Evolutionary conservation across 2,329 filamentous ascomycete species (phyloP).

Genomic region (Pseudopyrenochaeta lycopersici): DNA sequence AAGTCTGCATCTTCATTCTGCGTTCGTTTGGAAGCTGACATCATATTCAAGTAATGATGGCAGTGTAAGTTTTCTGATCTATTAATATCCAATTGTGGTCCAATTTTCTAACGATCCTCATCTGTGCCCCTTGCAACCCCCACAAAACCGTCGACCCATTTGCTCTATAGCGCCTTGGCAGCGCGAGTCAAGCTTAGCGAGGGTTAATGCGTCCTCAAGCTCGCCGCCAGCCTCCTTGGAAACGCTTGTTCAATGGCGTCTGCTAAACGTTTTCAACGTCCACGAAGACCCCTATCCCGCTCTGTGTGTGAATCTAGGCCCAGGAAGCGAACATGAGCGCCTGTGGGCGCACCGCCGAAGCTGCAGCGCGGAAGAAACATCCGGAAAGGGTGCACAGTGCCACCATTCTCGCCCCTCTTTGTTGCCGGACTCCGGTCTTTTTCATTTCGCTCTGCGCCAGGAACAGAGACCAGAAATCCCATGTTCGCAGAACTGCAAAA

Average conservation of each 20-base stretch:
- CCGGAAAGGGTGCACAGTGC: neutral
- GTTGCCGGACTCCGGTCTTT: neutral
- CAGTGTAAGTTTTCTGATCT: neutral
- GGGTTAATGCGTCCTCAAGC: slow-evolving; percentile 6
- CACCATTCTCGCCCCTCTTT: neutral
- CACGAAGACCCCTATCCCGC: neutral
- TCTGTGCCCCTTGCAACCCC: neutral
- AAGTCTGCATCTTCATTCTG: too few species aligned
- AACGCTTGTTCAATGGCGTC: slow-evolving; percentile 14
- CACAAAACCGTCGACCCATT: slow-evolving; percentile 7
- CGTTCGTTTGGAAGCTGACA: neutral
- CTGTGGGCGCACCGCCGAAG: neutral
- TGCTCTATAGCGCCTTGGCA: slow-evolving; percentile 18
- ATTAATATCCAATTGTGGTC: neutral
- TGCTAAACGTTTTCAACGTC: neutral
- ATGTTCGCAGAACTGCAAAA: neutral
- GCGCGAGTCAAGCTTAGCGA: slow-evolving; percentile 12
- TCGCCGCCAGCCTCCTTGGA: slow-evolving; percentile 17
- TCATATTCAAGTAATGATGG: neutral
- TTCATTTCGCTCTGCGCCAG: neutral
- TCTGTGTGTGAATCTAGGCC: neutral
- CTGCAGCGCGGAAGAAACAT: neutral
- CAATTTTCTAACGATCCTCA: neutral
- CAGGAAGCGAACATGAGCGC: neutral
- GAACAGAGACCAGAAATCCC: neutral